These are phyloP conservation scores for Vanderwaltozyma verrucispora DNA, from an alignment of 805 yeast species.

Conservation along the genomic window DNA sequence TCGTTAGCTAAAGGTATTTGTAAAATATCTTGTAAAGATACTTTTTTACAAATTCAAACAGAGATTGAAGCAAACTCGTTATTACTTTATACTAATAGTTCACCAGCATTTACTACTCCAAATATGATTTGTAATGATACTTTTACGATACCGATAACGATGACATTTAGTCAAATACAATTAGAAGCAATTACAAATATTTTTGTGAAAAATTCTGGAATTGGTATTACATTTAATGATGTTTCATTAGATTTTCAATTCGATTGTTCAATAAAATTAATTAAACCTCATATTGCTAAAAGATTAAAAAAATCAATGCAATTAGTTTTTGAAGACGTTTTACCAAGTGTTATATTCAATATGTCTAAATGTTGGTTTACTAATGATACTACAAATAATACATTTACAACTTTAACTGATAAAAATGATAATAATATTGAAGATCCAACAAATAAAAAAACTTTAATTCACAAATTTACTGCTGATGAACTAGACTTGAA, in stretches of 20 bases:
- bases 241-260: slow-evolving; percentile 28
- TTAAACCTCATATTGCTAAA: slow-evolving; percentile 27
- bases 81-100: slow-evolving; percentile 18
- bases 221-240: slow-evolving; percentile 30
- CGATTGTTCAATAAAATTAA: slow-evolving; percentile 27
- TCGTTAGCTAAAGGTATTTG: slow-evolving; percentile 28
- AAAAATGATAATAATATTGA: neutral
- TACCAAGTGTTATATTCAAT: slow-evolving; percentile 28
- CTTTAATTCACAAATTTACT: neutral
- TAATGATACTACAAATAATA: slow-evolving; percentile 2
- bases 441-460: neutral
- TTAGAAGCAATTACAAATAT: slow-evolving; percentile 28
- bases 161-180: slow-evolving; percentile 25
- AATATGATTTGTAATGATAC: slow-evolving; percentile 26
- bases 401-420: neutral
- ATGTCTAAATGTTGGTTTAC: slow-evolving; percentile 27
- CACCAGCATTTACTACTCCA: slow-evolving; percentile 25
- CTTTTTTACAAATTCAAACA: slow-evolving; percentile 26
- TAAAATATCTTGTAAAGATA: slow-evolving; percentile 25
- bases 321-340: slow-evolving; percentile 24
- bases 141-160: slow-evolving; percentile 27
- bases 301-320: slow-evolving; percentile 27
- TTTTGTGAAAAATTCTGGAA: slow-evolving; percentile 25
- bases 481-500: slow-evolving; percentile 21
- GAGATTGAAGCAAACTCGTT: slow-evolving; percentile 28